Conservation (phyloP, 345 rosid species). For the Combretum micranthum region DNA sequence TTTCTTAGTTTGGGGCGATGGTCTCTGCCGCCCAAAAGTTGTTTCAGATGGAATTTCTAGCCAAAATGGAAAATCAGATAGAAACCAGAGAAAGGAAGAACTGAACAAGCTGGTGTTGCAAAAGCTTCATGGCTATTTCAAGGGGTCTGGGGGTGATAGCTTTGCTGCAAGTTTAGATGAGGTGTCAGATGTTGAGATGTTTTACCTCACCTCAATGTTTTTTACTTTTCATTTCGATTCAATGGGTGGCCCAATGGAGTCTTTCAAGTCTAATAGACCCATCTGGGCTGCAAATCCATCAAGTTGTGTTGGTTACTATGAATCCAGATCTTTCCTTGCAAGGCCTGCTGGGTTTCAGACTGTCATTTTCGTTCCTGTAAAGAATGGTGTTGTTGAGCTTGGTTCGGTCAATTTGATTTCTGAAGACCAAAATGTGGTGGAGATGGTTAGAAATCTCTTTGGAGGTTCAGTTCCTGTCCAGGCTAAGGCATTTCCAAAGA, state of each 20-base stretch:
- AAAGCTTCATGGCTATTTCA: slow-evolving; percentile 55
- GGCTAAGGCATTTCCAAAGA: slow-evolving; percentile 59
- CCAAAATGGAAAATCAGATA: slow-evolving; percentile 25
- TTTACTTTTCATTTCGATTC: slow-evolving; percentile 57
- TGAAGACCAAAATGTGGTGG: slow-evolving; percentile 51
- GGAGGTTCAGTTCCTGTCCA: slow-evolving; percentile 52
- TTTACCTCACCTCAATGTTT: slow-evolving; percentile 61
- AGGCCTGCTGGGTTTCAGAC: slow-evolving; percentile 77
- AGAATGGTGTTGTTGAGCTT: slow-evolving; percentile 80
- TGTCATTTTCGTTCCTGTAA: slow-evolving; percentile 59
- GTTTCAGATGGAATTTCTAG: slow-evolving; percentile 26
- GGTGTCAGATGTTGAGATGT: slow-evolving; percentile 66
- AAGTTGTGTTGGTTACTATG: slow-evolving; percentile 50
- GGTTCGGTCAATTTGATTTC: slow-evolving; percentile 62
- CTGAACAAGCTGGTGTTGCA: slow-evolving; percentile 56
- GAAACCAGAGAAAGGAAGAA: slow-evolving; percentile 43
- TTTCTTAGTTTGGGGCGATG: slow-evolving; percentile 81
- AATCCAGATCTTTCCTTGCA: slow-evolving; percentile 64
- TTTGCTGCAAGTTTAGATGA: slow-evolving; percentile 30
- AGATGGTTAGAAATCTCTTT: slow-evolving; percentile 49
- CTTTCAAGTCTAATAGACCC: slow-evolving; percentile 47
- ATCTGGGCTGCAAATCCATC: slow-evolving; percentile 58
- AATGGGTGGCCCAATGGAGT: slow-evolving; percentile 47
- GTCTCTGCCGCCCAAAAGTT: slow-evolving; percentile 41
- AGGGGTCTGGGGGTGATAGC: slow-evolving; percentile 32